These are phyloP conservation scores for Phaffomyces antillensis DNA, from an alignment of 805 yeast genomes.

Conservation along the genomic window DNA sequence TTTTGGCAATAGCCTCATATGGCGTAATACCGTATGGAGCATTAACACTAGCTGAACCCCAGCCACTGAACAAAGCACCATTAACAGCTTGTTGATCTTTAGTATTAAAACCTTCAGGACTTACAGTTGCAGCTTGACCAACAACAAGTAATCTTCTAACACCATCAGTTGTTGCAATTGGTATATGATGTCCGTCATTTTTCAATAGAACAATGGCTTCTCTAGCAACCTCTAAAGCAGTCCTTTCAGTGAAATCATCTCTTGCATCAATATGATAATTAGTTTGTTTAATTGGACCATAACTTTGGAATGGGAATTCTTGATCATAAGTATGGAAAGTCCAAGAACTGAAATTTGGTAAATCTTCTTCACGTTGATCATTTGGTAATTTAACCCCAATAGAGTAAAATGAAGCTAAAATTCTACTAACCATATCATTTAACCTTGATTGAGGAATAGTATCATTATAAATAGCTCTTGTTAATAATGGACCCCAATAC, in stretches of 20 bases:
- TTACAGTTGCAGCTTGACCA: constrained; percentile 47
- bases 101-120: constrained; percentile 45
- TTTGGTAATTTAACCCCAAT: constrained; percentile 29
- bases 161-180: constrained; percentile 39
- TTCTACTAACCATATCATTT: constrained; percentile 56
- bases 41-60: constrained; percentile 59
- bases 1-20: constrained; percentile 43
- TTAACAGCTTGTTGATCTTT: constrained; percentile 44
- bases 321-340: constrained; percentile 49
- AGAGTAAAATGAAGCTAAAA: constrained; percentile 49
- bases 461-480: constrained; percentile 47
- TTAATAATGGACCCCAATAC: constrained; percentile 50
- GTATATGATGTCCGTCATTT: constrained; percentile 44
- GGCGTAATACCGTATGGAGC: constrained; percentile 55
- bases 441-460: constrained; percentile 46
- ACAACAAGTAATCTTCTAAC: constrained; percentile 36
- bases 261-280: constrained; percentile 52
- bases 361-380: constrained; percentile 34
- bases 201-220: constrained; percentile 53
- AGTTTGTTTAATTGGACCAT: constrained; percentile 45
- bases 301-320: constrained; percentile 44
- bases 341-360: constrained; percentile 54
- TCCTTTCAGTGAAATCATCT: constrained; percentile 37
- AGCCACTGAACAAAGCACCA: constrained; percentile 52
- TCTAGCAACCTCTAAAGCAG: constrained; percentile 46